Conservation (phyloP, 805 yeast species). For the Candida incommunis region DNA sequence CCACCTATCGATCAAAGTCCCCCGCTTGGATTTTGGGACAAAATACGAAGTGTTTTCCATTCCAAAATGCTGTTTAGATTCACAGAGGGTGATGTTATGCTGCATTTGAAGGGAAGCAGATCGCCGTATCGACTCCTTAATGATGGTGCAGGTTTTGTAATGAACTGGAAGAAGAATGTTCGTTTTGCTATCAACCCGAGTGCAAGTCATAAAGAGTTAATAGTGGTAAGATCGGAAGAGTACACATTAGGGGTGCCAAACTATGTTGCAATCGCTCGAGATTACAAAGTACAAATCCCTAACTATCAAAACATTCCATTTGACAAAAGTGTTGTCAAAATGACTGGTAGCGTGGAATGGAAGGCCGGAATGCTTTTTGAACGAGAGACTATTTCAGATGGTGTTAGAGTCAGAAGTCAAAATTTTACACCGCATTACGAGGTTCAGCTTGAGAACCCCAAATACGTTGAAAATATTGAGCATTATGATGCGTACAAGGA, state of each 20-base stretch:
- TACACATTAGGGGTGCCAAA: conserved; percentile 68
- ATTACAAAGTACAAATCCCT: conserved; percentile 14
- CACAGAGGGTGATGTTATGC: conserved; percentile 28
- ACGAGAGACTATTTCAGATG: conserved; percentile 30
- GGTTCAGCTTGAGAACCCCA: conserved; percentile 45
- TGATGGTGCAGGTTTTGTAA: conserved; percentile 58
- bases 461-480: conserved; percentile 28
- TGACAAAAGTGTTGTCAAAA: conserved; percentile 40
- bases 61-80: conserved; percentile 47
- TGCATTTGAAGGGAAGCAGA: conserved; percentile 47
- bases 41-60: conserved; percentile 60
- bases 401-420: conserved; percentile 29
- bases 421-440: conserved; percentile 50
- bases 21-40: conserved; percentile 89
- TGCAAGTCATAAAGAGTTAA: conserved; percentile 54
- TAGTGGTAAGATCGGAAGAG: conserved; percentile 46
- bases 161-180: conserved; percentile 56
- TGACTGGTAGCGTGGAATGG: conserved; percentile 66
- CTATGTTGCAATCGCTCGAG: conserved; percentile 33
- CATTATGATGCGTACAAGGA: conserved; percentile 69
- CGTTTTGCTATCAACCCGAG: conserved; percentile 45
- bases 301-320: conserved; percentile 18
- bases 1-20: conserved; percentile 82
- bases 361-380: conserved; percentile 62
- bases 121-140: conserved; percentile 66